These are phyloP conservation scores for Cetraspora pellucida DNA, from an alignment of 192 early-diverging fungal species.

Conservation along the genomic window DNA sequence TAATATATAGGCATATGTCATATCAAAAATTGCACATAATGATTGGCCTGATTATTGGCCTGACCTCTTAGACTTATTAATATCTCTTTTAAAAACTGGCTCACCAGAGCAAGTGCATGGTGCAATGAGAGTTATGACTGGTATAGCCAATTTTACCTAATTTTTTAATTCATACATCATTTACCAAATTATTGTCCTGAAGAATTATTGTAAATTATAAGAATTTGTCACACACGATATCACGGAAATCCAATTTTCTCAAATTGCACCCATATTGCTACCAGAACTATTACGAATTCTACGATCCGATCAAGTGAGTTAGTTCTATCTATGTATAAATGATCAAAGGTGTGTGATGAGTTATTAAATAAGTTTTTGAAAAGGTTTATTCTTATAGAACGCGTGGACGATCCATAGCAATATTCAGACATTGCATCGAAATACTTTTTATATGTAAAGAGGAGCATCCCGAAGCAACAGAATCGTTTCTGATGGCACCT, in stretches of 20 bases:
- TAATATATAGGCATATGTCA: constrained; percentile 69
- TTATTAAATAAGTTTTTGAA: background rate
- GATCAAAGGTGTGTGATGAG: background rate
- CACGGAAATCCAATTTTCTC: constrained; percentile 82
- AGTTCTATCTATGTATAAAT: background rate
- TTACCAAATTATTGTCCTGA: background rate
- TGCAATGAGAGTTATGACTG: constrained; percentile 79
- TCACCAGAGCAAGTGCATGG: constrained; percentile 78
- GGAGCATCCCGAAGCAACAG: constrained; percentile 70
- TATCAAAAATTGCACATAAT: constrained; percentile 86
- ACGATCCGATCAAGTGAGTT: constrained; percentile 52
- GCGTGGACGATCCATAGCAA: constrained; percentile 73
- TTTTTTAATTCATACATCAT: constrained; percentile 4
- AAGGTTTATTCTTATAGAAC: constrained; percentile 66
- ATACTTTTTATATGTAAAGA: constrained; percentile 81
- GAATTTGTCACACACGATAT: constrained; percentile 88
- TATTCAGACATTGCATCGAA: constrained; percentile 85
- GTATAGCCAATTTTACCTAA: constrained; percentile 28
- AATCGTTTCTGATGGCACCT: constrained; percentile 67
- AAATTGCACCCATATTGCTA: constrained; percentile 77
- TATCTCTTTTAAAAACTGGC: constrained; percentile 65
- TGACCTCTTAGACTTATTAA: constrained; percentile 77
- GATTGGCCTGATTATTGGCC: constrained; percentile 97
- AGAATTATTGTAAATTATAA: constrained; percentile 22
- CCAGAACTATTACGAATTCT: constrained; percentile 86